phyloP scores from a whole-genome alignment of 805 yeast genomes.

The Torulaspora microellipsoides region DNA sequence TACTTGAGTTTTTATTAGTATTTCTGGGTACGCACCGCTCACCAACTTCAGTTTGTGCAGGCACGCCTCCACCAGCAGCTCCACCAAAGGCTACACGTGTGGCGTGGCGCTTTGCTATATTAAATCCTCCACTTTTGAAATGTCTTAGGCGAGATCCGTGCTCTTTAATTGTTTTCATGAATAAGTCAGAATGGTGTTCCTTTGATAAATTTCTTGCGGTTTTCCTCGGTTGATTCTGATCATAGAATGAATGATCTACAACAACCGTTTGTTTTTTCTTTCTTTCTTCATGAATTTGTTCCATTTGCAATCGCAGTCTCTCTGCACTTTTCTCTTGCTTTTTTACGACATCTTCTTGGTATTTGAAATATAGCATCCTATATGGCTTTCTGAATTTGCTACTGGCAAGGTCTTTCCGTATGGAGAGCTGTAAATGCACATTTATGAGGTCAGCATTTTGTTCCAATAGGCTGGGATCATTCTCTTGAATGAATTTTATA shows the following conservation, averaged over 20 bases:
- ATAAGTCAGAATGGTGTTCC: slow-evolving; percentile 13
- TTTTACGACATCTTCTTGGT: slow-evolving; percentile 31
- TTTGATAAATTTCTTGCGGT: slow-evolving; percentile 4
- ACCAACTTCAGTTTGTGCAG: background rate
- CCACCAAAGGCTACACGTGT: slow-evolving; percentile 34
- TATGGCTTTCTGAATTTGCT: slow-evolving; percentile 35
- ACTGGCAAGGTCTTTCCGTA: slow-evolving; percentile 19
- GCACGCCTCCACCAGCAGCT: slow-evolving; percentile 20
- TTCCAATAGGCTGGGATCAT: slow-evolving; percentile 10
- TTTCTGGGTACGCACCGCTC: background rate
- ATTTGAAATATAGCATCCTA: slow-evolving; percentile 34
- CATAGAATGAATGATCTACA: slow-evolving; percentile 22
- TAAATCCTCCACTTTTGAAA: slow-evolving; percentile 18
- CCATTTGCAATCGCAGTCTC: slow-evolving; percentile 32
- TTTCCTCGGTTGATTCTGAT: slow-evolving; percentile 12
- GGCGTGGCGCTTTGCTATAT: slow-evolving; percentile 14
- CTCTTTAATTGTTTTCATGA: slow-evolving; percentile 19
- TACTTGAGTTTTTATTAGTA: too few species aligned
- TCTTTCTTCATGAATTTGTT: slow-evolving; percentile 30
- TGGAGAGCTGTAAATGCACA: slow-evolving; percentile 10
- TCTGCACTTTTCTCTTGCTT: slow-evolving; percentile 37
- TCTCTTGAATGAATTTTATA: slow-evolving; percentile 11
- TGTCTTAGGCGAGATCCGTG: slow-evolving; percentile 20
- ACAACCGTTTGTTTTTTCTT: slow-evolving; percentile 31
- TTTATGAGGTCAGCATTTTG: slow-evolving; percentile 17